phyloP scores from a whole-genome alignment of 306 rosid species.

The Alnus glutinosa region DNA sequence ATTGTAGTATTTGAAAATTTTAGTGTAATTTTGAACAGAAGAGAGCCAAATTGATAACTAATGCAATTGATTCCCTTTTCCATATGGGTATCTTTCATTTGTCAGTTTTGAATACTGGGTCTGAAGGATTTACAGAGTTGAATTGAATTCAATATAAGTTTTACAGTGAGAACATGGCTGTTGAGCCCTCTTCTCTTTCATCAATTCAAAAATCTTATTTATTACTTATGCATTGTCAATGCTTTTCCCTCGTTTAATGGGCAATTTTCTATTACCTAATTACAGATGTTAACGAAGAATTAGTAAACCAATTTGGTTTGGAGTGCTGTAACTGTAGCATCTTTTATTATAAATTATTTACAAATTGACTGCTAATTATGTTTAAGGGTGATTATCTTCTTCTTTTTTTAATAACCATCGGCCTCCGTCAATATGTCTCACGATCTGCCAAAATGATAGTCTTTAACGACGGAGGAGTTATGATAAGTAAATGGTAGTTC shows the following conservation, averaged over 20 bases:
- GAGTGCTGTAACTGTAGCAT: not conserved
- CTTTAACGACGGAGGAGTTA: no score
- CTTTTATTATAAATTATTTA: no score
- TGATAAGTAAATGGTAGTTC: no score
- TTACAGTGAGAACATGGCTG: conserved; percentile 30
- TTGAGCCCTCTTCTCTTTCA: conserved; percentile 8
- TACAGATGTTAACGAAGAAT: conserved; percentile 43
- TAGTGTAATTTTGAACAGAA: no score
- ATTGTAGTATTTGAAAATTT: no score
- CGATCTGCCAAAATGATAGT: no score
- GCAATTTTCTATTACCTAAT: conserved; percentile 28
- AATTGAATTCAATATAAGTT: conserved; percentile 20
- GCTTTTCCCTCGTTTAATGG: conserved; percentile 42
- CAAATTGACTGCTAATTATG: no score
- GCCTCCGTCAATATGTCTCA: no score
- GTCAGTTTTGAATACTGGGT: conserved; percentile 35
- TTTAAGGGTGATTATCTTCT: no score
- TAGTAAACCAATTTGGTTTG: conserved; percentile 23
- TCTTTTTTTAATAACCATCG: no score
- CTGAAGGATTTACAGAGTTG: conserved; percentile 30
- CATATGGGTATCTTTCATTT: conserved; percentile 46
- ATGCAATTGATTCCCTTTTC: conserved; percentile 18
- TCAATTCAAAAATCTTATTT: conserved; percentile 22
- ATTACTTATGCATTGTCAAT: conserved; percentile 22
- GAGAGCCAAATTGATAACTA: no score